These are phyloP conservation scores for Juglanconis sp. DNA, from an alignment of 2,329 filamentous ascomycete genomes.

Conservation along the genomic window DNA sequence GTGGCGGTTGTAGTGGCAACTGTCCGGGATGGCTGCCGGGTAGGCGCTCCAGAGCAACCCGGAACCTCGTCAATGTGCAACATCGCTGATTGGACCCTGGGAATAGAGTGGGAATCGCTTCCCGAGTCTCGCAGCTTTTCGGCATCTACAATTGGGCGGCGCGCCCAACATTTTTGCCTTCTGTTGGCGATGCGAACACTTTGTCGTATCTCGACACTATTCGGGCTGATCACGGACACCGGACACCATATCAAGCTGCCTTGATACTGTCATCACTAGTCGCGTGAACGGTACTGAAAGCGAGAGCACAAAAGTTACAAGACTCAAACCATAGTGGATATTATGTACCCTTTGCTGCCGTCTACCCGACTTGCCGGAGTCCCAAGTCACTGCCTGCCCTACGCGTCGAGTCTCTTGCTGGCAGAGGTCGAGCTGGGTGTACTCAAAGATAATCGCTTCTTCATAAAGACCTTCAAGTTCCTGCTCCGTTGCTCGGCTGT, in stretches of 20 bases:
- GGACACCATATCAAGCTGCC: too few relatives aligned
- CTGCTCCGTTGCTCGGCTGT: slow-evolving; percentile 10
- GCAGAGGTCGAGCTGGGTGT: not conserved
- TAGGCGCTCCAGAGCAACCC: too few relatives aligned
- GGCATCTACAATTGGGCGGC: slow-evolving; percentile 6
- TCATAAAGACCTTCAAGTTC: slow-evolving; percentile 1
- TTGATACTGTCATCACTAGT: too few relatives aligned
- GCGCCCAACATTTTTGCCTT: slow-evolving; percentile 5
- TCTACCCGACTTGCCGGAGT: not conserved
- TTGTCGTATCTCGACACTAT: not conserved
- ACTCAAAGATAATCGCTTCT: not conserved
- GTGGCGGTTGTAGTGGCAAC: too few relatives aligned
- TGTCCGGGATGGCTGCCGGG: too few relatives aligned
- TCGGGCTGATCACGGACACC: not conserved
- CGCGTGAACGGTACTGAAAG: too few relatives aligned
- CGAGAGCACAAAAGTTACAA: too few relatives aligned
- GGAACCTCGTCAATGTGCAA: not conserved
- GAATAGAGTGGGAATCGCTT: not conserved
- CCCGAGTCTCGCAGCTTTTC: not conserved
- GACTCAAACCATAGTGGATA: too few relatives aligned
- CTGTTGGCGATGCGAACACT: not conserved
- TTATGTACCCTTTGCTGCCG: not conserved
- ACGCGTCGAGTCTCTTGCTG: not conserved
- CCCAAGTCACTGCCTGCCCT: not conserved
- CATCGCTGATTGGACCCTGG: not conserved